Evolutionary conservation across 129 eudicot genomes (phyloP), one percentile per base, ranked within the genome.

Genomic region (Flaveria robusta): DNA sequence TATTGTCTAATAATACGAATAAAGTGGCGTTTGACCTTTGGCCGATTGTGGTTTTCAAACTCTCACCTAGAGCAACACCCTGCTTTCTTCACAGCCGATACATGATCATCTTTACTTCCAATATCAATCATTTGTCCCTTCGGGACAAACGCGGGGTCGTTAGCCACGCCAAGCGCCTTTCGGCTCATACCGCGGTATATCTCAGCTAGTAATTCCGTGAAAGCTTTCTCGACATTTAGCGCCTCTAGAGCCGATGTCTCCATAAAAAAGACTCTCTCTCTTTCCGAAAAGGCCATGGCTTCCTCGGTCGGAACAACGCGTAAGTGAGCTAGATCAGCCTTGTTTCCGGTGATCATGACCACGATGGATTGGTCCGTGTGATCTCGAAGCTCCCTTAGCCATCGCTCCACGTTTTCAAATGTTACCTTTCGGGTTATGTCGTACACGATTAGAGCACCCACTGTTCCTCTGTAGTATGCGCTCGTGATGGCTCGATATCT

Each of bases 311-410:
- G 19, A 60, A 60, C 67, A 29, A 39, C 67, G 1, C 67, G 67
- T 60, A 60, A 60, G 39, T 60, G 67, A 60, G 41, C 67, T 14
- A 60, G 41, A 60, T 60, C 67, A 26, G 67, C 67, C 41, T 60
- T 60, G 67, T 60, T 60, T 29, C 67, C 67, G 9, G 67, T 60
- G 42, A 60, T 41, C 67, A 60, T 60, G 67, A 60, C 67, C 19
- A 77, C 76, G 2, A 77, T 68, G 67, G 26, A 54, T 71, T 56
- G 67, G 42, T 77, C 81, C 9, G 81, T 77, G 70, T 77, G 81
- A 43, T 77, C 70, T n/a, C 81, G 54, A 20, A 77, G 76, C 76
- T 77, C 81, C 29, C 49, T 69, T 54, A 77, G 66, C 81, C 81
- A 77, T 67, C 81, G 52, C 55, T 77, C 81, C 24, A 68, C 76